A percentile compares a stretch with the other conserved stretches of the same genome.
These are phyloP conservation scores for Kappamyces sp. DNA, from an alignment of 192 early-diverging fungal species.

Conservation along the genomic window DNA sequence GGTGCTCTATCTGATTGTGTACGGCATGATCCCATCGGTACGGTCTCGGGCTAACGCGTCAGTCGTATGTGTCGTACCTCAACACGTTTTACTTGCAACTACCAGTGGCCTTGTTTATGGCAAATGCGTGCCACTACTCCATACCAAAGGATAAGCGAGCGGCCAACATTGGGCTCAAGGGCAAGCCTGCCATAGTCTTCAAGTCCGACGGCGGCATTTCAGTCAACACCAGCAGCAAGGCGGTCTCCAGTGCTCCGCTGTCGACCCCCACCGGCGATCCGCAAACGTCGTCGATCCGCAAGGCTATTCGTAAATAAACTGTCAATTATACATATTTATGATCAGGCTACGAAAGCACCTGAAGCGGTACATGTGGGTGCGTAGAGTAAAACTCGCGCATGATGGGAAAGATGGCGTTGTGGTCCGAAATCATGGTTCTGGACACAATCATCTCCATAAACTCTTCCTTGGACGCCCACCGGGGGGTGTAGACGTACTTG, in stretches of 20 bases:
- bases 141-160: no score
- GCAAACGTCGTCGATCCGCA: no score
- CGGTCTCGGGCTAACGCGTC: no score
- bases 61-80: not conserved
- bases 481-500: conserved; percentile 25
- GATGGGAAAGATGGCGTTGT: conserved; percentile 18
- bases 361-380: not conserved
- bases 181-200: no score
- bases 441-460: conserved; percentile 24
- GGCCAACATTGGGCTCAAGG: no score
- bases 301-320: no score
- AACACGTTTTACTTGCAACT: conserved; percentile 11
- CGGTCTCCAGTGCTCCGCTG: no score
- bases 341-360: not conserved
- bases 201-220: no score
- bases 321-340: not conserved
- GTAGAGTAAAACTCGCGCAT: conserved; percentile 4
- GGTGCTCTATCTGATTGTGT: conserved; percentile 12
- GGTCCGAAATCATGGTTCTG: conserved; percentile 19
- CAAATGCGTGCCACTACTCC: not conserved
- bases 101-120: not conserved
- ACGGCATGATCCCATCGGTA: not conserved
- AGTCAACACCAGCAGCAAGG: no score
- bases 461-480: conserved; percentile 25
- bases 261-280: no score